Percentiles rank a stretch among this genome's conserved stretches.
Evolutionary conservation across 2,329 filamentous ascomycete species (phyloP).

Genomic region (Claviceps pazoutovae): DNA sequence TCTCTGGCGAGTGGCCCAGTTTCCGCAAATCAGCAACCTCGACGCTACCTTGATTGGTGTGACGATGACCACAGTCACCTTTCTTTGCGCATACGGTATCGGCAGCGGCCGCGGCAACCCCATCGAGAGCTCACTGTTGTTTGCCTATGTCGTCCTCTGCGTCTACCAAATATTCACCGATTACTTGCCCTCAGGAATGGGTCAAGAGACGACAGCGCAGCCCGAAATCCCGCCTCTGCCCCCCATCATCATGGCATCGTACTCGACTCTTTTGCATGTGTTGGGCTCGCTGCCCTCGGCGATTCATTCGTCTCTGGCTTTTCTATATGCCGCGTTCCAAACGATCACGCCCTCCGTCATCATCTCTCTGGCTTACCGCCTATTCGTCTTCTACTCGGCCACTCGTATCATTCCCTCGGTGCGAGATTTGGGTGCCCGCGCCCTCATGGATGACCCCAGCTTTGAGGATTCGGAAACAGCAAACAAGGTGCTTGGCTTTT

Average conservation of each 20-base stretch:
- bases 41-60: slow-evolving; percentile 89
- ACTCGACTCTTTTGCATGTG: slow-evolving; percentile 77
- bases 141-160: slow-evolving; percentile 95
- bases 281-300: slow-evolving; percentile 72
- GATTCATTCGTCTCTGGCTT: slow-evolving; percentile 69
- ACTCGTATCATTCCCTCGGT: slow-evolving; percentile 93
- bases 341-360: slow-evolving; percentile 93
- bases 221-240: slow-evolving; percentile 94
- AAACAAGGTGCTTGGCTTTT: slow-evolving; percentile 62
- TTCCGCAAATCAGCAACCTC: slow-evolving; percentile 83
- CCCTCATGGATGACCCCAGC: slow-evolving; percentile 69
- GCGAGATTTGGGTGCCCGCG: slow-evolving; percentile 69
- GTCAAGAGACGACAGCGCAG: slow-evolving; percentile 41
- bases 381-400: slow-evolving; percentile 89
- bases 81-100: slow-evolving; percentile 87
- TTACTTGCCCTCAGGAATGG: slow-evolving; percentile 67
- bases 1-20: slow-evolving; percentile 85
- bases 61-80: slow-evolving; percentile 81
- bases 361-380: slow-evolving; percentile 84
- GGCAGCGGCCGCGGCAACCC: slow-evolving; percentile 87
- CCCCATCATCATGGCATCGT: slow-evolving; percentile 96
- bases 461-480: slow-evolving; percentile 77
- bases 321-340: slow-evolving; percentile 82
- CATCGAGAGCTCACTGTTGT: slow-evolving; percentile 85
- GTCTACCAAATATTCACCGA: slow-evolving; percentile 99